phyloP scores from a whole-genome alignment of 2,329 filamentous ascomycete species.

The Venturia nashicola region DNA sequence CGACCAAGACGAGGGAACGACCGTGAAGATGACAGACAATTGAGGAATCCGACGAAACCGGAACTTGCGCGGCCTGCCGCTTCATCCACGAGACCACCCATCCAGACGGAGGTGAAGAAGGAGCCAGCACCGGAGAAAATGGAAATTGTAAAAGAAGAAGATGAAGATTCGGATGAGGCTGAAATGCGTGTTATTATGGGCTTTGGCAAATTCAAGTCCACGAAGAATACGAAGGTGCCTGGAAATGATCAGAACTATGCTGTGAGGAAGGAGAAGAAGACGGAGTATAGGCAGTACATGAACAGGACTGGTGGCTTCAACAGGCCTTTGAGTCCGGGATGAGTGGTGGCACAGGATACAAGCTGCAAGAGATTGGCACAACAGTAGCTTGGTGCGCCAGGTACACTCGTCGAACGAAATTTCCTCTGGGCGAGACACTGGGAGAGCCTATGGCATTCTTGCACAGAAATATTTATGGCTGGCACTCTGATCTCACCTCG shows the following conservation, averaged over 20 bases:
- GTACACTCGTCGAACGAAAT: not conserved
- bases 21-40: not conserved
- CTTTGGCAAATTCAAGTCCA: conserved; percentile 73
- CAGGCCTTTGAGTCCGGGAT: conserved; percentile 48
- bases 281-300: conserved; percentile 95
- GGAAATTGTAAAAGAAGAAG: not conserved
- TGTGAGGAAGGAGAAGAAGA: conserved; percentile 86
- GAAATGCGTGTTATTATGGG: conserved; percentile 78
- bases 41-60: not conserved
- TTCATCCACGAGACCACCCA: not conserved
- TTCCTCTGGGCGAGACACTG: not conserved
- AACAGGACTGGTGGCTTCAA: conserved; percentile 76
- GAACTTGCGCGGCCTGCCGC: not conserved
- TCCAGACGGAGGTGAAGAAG: not conserved
- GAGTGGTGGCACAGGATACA: not conserved
- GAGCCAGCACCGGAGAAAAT: not conserved
- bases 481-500: too few species aligned
- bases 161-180: not conserved
- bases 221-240: conserved; percentile 76
- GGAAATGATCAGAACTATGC: conserved; percentile 72
- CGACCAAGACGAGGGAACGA: not conserved
- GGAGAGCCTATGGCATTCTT: not conserved
- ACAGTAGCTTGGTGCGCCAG: not conserved
- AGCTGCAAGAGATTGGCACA: not conserved
- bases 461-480: not conserved